These are phyloP conservation scores for Stachybotrys chlorohalonatus DNA, from an alignment of 2,329 filamentous ascomycete species.

Conservation along the genomic window DNA sequence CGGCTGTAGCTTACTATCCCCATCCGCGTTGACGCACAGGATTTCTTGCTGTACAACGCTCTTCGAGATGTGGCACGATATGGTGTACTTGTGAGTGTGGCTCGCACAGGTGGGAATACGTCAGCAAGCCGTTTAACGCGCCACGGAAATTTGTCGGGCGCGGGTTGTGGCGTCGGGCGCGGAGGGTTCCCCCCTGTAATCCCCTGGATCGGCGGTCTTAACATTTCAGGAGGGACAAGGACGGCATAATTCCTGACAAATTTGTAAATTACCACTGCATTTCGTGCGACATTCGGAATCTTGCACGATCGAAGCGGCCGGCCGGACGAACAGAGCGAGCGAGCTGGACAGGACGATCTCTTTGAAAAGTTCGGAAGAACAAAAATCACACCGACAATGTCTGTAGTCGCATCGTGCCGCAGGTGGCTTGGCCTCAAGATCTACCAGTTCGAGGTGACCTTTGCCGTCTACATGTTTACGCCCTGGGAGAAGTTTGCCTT, in stretches of 20 bases:
- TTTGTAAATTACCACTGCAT: background rate
- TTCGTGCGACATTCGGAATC: background rate
- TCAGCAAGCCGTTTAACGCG: background rate
- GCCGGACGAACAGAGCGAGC: background rate
- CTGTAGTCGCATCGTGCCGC: conserved; percentile 45
- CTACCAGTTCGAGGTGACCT: conserved; percentile 97
- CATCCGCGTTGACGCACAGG: background rate
- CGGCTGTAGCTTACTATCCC: background rate
- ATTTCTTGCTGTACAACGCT: too few species aligned
- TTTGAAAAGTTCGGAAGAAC: background rate
- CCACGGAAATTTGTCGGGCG: background rate
- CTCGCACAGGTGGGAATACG: background rate
- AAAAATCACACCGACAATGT: conserved; percentile 12
- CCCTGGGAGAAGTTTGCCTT: conserved; percentile 95
- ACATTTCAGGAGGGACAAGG: background rate
- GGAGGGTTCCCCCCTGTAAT: background rate
- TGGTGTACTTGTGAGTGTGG: too few species aligned
- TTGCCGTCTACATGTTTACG: conserved; percentile 94
- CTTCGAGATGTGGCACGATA: too few species aligned
- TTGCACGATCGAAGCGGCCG: background rate
- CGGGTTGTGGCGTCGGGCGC: background rate
- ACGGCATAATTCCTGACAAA: background rate
- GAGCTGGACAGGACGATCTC: background rate
- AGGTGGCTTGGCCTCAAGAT: conserved; percentile 90
- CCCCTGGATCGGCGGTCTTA: too few species aligned